Base-by-base conservation (phyloP, 495 filamentous ascomycete species). In the Friedmanniomyces simplex region DNA sequence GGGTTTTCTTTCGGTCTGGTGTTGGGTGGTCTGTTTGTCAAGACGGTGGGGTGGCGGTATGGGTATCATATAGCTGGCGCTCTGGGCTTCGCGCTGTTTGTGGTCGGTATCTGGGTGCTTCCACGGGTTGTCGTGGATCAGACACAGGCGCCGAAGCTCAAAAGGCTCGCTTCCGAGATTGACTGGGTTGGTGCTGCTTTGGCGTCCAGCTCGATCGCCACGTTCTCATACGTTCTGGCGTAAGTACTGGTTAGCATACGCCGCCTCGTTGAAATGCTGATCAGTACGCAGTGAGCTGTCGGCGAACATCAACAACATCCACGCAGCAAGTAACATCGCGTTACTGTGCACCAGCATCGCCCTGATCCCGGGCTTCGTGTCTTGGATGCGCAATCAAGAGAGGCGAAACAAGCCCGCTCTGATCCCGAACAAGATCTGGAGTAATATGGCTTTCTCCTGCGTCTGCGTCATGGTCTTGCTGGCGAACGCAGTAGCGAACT, bases 401-500 rank as follows among this genome's bases (percentile, higher is more conserved):
- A 65, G 67, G 47, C 59, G 46, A 1, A 65, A 67, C 5, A 68
- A 69, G 25, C 70, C 76, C 12, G 77, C 76, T 13, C 57, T 83
- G 37, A 79, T 83, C 1, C 79, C 79, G 0, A 83, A 80, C 64
- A 69, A 69, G 0, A 53, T 82, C 1, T 82, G 79, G 79, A 71
- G 67, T 26, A 79, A 78, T 36, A 56, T 59, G 0, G 66, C 71
- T 0, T 82, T 82, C 52, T 69, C 76, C 0, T 74, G 58, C 20
- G 73, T 76, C 4, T 81, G 77, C 59, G 49, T 78, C 14, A 78
- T 76, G 61, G 73, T 82, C 0, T 58, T 78, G 0, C 62, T 82
- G 8, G 70, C 71, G 0, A 75, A 70, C 57, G 80, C 71, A 4
- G 73, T 75, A 0, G 50, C 75, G n/a, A 76, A 79, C 36, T 67